Evolutionary conservation across 2,329 filamentous ascomycete genomes (phyloP).

Genomic region (Aspergillus ochraceus): DNA sequence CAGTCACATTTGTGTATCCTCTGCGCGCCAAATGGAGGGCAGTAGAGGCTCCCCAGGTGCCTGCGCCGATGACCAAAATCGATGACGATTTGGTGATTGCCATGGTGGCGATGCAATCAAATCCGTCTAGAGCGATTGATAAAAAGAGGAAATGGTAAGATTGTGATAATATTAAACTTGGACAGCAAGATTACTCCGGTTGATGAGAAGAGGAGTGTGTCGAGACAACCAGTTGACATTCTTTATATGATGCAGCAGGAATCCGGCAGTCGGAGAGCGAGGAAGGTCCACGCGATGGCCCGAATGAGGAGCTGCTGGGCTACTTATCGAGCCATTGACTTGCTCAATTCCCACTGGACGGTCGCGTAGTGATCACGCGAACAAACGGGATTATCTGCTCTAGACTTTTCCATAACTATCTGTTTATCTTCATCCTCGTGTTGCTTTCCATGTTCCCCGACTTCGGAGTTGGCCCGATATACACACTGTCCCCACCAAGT

Average conservation of each 20-base stretch:
- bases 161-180: not conserved
- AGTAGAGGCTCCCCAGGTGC: constrained; percentile 50
- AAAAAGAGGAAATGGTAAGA: not conserved
- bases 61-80: constrained; percentile 51
- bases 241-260: constrained; percentile 1
- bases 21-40: constrained; percentile 47
- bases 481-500: not conserved
- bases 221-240: not conserved
- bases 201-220: not conserved
- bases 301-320: not conserved
- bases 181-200: not conserved
- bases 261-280: not conserved
- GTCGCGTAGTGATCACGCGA: not conserved
- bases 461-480: not conserved
- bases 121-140: too few species aligned
- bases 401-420: not conserved
- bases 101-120: constrained; percentile 8
- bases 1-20: constrained; percentile 50
- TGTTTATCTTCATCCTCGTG: not conserved
- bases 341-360: not conserved
- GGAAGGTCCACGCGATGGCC: constrained; percentile 12
- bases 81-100: constrained; percentile 17
- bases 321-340: not conserved
- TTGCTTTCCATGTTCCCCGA: not conserved
- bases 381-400: too few species aligned